Percentiles rank a stretch among this genome's conserved stretches.
phyloP scores from a whole-genome alignment of 169 alveolate species.

The Eimeria acervulina region DNA sequence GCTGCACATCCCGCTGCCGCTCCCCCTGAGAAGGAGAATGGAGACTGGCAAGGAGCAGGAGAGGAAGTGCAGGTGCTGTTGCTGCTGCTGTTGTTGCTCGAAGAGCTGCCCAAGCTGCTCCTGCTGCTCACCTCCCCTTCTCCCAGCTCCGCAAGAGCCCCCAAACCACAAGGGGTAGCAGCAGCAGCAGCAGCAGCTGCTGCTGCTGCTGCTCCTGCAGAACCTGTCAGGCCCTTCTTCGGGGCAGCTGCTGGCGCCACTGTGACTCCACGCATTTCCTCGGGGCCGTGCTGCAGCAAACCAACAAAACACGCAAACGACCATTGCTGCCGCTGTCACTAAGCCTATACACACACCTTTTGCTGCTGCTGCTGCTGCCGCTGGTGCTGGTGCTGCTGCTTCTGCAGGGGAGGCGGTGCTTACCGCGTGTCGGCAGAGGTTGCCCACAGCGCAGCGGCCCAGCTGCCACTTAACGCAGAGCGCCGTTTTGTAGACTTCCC shows the following conservation, averaged over 20 bases:
- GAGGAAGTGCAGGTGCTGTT: conserved; percentile 73
- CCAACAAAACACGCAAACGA: not conserved
- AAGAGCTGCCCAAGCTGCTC: conserved; percentile 49
- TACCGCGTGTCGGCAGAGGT: conserved; percentile 82
- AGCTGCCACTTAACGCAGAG: conserved; percentile 80
- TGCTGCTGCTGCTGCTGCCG: conserved; percentile 19
- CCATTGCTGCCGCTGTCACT: not conserved
- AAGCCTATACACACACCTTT: not conserved
- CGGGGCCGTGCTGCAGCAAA: conserved; percentile 75
- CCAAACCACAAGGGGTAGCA: conserved; percentile 39
- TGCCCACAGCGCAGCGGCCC: conserved; percentile 83
- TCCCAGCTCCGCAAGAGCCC: not conserved
- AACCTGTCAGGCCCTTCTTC: conserved; percentile 15
- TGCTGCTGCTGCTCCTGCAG: conserved; percentile 49
- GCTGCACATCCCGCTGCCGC: conserved; percentile 3
- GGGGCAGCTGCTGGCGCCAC: conserved; percentile 7
- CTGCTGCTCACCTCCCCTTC: conserved; percentile 75
- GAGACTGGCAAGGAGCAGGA: conserved; percentile 72
- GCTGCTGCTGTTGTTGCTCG: conserved; percentile 63
- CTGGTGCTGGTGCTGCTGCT: conserved; percentile 11
- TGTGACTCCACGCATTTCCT: conserved; percentile 66
- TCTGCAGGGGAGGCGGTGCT: not conserved
- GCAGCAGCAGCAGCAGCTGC: conserved; percentile 38
- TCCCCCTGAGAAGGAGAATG: conserved; percentile 52
- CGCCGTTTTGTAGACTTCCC: conserved; percentile 82